Base-by-base conservation (phyloP, 345 rosid genomes). In the Dipteronia dyeriana region DNA sequence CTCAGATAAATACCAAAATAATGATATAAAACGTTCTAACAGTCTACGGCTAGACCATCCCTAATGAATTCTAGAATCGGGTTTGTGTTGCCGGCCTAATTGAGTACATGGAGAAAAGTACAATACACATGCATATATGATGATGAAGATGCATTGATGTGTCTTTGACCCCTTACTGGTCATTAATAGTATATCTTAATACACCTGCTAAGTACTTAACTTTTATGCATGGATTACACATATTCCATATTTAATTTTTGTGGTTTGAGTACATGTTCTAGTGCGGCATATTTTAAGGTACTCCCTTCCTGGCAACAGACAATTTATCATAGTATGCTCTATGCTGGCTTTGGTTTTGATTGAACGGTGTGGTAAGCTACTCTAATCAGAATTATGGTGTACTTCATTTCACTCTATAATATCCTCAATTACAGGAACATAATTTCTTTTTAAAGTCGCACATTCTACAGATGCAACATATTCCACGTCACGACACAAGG, bases 41-140 rank as follows among this genome's bases (percentile, higher is more conserved):
- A 34, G 38, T 34, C 38, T 34, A 6, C 6, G 4, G 38, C 38
- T 19, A 14, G 25, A 64, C 10, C 63, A 39, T 68, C 26, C 43
- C 57, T 53, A 53, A 53, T 53, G n/a, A 16, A 66, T 2, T 51
- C 12, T 20, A 25, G 12, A 16, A 2, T 23, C 0, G 31, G 23
- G 51, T 12, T 66, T 13, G 14, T 14, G 19, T 9, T 66, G 83
- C 81, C 82, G 83, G 68, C 79, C 25, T 3, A 41, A 7, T 29
- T 45, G 71, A 61, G 61, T 75, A 47, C 75, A 71, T 70, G 8
- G 12, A 80, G 29, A 51, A 57, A 78, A 19, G n/a, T 12, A 57
- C 34, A 57, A 59, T 5, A 3, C 16, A 41, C 9, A 34, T 41
- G 20, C 38, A 34, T 5, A 34, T 19, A 64, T 51, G 14, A 60